Evolutionary conservation across 176 grass and related monocot species (phyloP).

Genomic region (Tuctoria greenei): DNA sequence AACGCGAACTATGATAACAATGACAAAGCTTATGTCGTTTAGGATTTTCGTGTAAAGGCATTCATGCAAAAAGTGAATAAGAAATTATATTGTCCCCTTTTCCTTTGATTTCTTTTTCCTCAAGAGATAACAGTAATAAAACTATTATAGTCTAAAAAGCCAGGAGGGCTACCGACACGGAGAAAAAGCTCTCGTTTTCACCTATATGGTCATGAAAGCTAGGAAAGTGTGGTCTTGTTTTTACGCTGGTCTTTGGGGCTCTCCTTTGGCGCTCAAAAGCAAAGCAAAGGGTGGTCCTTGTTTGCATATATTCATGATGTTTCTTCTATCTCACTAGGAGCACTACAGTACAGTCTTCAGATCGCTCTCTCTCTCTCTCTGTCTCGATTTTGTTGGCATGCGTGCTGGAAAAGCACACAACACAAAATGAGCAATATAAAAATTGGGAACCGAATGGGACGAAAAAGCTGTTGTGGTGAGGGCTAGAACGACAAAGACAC

Average conservation of each 20-base stretch:
- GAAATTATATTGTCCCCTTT: constrained; percentile 36
- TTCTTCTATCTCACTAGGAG: constrained; percentile 48
- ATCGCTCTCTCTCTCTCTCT: constrained; percentile 34
- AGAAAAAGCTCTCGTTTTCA: constrained; percentile 75
- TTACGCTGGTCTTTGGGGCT: constrained; percentile 70
- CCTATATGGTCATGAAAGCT: constrained; percentile 67
- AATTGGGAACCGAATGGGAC: constrained; percentile 34
- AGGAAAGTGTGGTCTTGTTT: constrained; percentile 88
- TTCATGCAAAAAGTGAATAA: constrained; percentile 35
- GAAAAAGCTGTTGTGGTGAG: constrained; percentile 45
- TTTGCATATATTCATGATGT: constrained; percentile 75
- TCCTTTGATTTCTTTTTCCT: constrained; percentile 36
- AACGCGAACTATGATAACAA: constrained; percentile 16
- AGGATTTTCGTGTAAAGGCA: constrained; percentile 35
- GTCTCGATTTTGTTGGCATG: constrained; percentile 49
- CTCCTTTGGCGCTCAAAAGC: constrained; percentile 59
- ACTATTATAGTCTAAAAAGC: constrained; percentile 45
- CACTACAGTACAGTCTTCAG: constrained; percentile 40
- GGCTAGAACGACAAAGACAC: constrained; percentile 40
- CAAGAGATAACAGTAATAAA: constrained; percentile 47
- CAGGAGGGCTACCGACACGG: constrained; percentile 41
- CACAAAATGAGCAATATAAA: constrained; percentile 47
- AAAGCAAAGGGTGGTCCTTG: constrained; percentile 81
- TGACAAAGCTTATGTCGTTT: neutral
- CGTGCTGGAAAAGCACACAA: constrained; percentile 57